Base-by-base conservation (phyloP, 345 rosid genomes). In the Salix purpurea region DNA sequence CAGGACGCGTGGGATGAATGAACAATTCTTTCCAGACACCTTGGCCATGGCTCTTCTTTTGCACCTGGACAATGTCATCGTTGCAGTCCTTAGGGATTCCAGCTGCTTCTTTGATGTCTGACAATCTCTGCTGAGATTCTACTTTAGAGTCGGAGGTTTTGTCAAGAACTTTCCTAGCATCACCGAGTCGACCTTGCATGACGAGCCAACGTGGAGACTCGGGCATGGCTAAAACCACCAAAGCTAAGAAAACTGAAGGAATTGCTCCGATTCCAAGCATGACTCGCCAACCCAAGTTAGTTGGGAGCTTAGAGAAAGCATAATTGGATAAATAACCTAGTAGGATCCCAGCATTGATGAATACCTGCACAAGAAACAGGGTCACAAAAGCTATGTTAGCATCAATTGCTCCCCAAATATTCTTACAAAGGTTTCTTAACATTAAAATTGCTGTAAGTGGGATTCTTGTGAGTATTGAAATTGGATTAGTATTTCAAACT, bases 201-300 rank as follows among this genome's bases (percentile, higher is more conserved):
- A 96, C 91, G 12, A 96, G 87, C 99, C 99, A 96, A 54, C 99
- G 90, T 1, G 99, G 98, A 2, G 99, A 96, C 78, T 96, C 98
- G 10, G 98, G 99, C 99, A 96, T 96, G 32, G 80, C 86, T 0
- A 96, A 66, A 69, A 93, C 96, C 3, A 84, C 91, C 24, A 86
- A 0, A 0, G 86, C 91, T 42, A 96, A 83, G 6, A 92, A 3
- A 4, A 93, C 88, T 0, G 99, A 90, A 4, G 98, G 97, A 21
- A 96, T 0, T 26, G 89, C 91, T 0, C 97, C 94, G 52, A 89
- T 3, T 18, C 98, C 98, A 19, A 96, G 92, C 99, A 96, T 96
- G 71, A 91, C 37, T 60, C 99, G 86, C 98, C 99, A 96, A 5
- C 92, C 92, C 1, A 96, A 54, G 65, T 86, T 28, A 1, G 42